phyloP scores from a whole-genome alignment of 2,329 filamentous ascomycete genomes.

The Aspergillus neoniger region DNA sequence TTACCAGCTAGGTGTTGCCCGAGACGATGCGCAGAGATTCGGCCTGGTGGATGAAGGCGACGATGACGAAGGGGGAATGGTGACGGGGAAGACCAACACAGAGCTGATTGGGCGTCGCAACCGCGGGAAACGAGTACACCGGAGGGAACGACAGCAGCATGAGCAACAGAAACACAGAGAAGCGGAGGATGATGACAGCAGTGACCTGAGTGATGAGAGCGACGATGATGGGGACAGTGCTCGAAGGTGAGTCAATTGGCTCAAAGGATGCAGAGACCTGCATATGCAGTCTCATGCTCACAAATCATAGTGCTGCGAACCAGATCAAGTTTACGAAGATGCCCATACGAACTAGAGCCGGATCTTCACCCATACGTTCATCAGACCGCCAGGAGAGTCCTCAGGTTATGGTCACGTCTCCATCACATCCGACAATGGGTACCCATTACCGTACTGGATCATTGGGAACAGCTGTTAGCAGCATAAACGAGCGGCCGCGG shows the following conservation, averaged over 20 bases:
- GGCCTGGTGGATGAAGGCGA: conserved; percentile 52
- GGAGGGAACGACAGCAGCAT: conserved; percentile 46
- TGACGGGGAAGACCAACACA: conserved; percentile 59
- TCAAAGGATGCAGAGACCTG: not conserved
- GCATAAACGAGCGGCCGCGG: conserved; percentile 55
- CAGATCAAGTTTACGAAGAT: conserved; percentile 97
- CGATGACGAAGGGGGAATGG: conserved; percentile 64
- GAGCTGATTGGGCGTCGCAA: conserved; percentile 57
- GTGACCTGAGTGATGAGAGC: conserved; percentile 66
- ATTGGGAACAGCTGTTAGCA: conserved; percentile 56
- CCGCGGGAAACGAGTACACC: conserved; percentile 34
- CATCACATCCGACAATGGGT: conserved; percentile 52
- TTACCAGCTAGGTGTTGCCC: conserved; percentile 53
- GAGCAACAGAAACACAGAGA: conserved; percentile 56
- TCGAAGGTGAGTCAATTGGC: conserved; percentile 33
- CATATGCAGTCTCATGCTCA: conserved; percentile 19
- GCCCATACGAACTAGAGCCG: conserved; percentile 81
- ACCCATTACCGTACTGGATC: conserved; percentile 57
- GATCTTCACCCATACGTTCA: conserved; percentile 78
- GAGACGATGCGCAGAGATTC: conserved; percentile 28
- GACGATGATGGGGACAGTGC: conserved; percentile 60
- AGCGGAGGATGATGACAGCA: conserved; percentile 65
- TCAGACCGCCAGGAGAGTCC: conserved; percentile 47
- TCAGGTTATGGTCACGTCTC: conserved; percentile 58
- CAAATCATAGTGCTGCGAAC: conserved; percentile 66